Evolutionary conservation across 148 eudicot genomes (phyloP), one percentile per base, ranked within the genome.

Genomic region (Arbutus unedo): DNA sequence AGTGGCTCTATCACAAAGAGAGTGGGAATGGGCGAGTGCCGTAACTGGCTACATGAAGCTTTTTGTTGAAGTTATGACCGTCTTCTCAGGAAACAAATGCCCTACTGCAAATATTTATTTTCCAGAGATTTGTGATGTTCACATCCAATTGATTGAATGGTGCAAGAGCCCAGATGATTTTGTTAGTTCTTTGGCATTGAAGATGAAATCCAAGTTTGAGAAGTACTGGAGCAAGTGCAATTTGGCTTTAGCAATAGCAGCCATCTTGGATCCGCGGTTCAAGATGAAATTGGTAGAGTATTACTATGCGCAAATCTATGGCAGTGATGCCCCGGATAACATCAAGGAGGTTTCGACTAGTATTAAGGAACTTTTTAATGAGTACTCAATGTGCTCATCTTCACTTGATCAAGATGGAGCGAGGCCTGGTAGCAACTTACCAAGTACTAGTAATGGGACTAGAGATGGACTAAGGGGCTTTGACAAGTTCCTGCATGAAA

Each of bases 241-340:
- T 82, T 88, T 93, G 84, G 88, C 90, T 55, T 82, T 94, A 87
- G 94, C 99, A 31, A 87, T 96, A 74, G 98, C 99, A 66, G 98
- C 93, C 54, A 91, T 96, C 47, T 87, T 96, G 79, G 99, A 96
- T 82, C 99, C 99, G 73, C 86, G 99, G 53, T 94, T 88, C 90
- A 96, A 96, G 87, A 93, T 94, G 98, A 93, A 92, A 85, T 84
- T 94, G 89, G 94, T 96, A 60, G 98, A 96, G 89, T 96, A 93
- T 81, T 96, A 94, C 88, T 96, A 89, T 83, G 83, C 90, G 41
- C 91, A 92, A 82, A 94, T 96, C 59, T 96, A 94, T 74, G 94
- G 90, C 47, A 74, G 57, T 82, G 88, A 79, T 84, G 98, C 98
- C 38, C 87, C 89, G 2, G 88, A 84, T 86, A 88, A 83, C 67